A percentile compares a stretch with the other conserved stretches of the same genome.
Conservation (phyloP, 2,329 filamentous ascomycete species). For the Harringtonia lauricola region DNA sequence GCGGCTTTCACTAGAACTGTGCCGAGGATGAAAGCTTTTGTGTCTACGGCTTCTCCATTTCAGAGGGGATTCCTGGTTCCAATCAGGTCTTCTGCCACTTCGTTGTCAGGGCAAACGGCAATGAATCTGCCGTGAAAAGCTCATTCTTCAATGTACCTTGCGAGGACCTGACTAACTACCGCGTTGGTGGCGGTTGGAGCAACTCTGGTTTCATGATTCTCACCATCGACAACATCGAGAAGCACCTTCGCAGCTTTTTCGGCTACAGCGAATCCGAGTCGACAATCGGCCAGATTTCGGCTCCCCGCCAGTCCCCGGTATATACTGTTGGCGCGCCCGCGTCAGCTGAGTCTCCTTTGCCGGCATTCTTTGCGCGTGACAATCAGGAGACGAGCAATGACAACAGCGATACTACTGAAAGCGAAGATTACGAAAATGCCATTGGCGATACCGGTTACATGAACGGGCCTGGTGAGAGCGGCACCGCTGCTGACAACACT, state of each 20-base stretch:
- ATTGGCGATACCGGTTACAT: too few relatives aligned
- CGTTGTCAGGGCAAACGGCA: background rate
- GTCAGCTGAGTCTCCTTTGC: background rate
- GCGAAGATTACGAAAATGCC: too few relatives aligned
- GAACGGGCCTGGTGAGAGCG: too few relatives aligned
- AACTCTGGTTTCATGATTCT: constrained; percentile 12
- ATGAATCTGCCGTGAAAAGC: background rate
- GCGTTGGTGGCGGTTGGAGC: constrained; percentile 13
- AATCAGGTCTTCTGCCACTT: constrained; percentile 7
- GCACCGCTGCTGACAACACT: too few relatives aligned
- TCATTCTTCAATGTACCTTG: constrained; percentile 10
- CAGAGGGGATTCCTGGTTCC: background rate
- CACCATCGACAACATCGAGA: constrained; percentile 10
- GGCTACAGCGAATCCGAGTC: constrained; percentile 11
- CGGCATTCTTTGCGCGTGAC: background rate
- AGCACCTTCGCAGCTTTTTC: constrained; percentile 13
- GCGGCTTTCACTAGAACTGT: constrained; percentile 11
- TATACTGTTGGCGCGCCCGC: constrained; percentile 1
- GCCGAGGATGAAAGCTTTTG: constrained; percentile 7
- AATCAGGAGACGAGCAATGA: background rate
- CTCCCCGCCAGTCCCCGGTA: constrained; percentile 1
- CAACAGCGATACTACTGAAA: too few relatives aligned
- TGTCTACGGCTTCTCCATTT: constrained; percentile 11
- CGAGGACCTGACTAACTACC: constrained; percentile 7
- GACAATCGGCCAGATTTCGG: background rate